Conservation (phyloP, 176 grass and related monocot genomes). For the Oryza rufipogon region DNA sequence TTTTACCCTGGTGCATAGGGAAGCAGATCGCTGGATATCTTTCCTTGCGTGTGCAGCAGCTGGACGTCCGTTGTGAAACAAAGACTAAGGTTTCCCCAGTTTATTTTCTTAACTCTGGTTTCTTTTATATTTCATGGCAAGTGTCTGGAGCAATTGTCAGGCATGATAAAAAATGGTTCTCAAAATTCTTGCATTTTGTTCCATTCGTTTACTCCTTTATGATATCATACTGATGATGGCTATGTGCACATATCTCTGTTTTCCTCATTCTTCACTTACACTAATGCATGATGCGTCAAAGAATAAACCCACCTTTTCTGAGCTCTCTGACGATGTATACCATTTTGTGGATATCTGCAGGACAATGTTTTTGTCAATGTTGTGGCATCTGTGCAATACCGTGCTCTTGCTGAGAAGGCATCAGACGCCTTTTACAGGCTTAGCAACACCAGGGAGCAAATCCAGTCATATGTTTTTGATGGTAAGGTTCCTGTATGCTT, state of each 20-base stretch:
- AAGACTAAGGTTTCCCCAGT: slow-evolving; percentile 74
- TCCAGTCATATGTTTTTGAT: slow-evolving; percentile 96
- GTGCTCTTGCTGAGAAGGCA: slow-evolving; percentile 71
- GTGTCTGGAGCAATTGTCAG: slow-evolving; percentile 17
- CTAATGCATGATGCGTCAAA: background rate
- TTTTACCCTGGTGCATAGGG: slow-evolving; percentile 74
- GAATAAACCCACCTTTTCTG: background rate
- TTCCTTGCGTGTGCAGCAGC: slow-evolving; percentile 86
- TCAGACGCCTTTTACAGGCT: slow-evolving; percentile 93
- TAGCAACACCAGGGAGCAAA: slow-evolving; percentile 78
- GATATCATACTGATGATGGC: background rate
- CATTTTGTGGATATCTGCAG: slow-evolving; percentile 56
- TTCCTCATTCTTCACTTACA: slow-evolving; percentile 26
- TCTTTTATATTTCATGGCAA: slow-evolving; percentile 14
- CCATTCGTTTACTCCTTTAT: background rate
- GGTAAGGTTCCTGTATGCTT: slow-evolving; percentile 48
- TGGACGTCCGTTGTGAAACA: slow-evolving; percentile 83
- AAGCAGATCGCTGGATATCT: slow-evolving; percentile 77
- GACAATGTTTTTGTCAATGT: slow-evolving; percentile 96
- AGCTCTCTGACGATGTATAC: background rate
- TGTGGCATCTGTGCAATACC: slow-evolving; percentile 89
- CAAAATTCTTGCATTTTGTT: slow-evolving; percentile 14
- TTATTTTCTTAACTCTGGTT: background rate
- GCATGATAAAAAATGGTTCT: background rate
- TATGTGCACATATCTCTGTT: slow-evolving; percentile 1